Conservation (phyloP, 2,329 filamentous ascomycete species). For the Nemania diffusa region DNA sequence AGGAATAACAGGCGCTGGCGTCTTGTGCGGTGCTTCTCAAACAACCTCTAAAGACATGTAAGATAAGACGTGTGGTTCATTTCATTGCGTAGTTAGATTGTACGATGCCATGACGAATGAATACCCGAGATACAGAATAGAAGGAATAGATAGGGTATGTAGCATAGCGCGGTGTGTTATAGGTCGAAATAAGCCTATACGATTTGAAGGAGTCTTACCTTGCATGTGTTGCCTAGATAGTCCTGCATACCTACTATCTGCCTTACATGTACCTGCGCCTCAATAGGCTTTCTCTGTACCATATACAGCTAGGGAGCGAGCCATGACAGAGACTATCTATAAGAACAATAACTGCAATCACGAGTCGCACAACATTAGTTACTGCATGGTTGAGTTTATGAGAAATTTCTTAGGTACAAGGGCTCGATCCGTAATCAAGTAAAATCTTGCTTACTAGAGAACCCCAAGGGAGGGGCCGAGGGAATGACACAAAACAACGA, state of each 20-base stretch:
- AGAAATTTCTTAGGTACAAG: too few relatives aligned
- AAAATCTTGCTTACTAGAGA: neutral
- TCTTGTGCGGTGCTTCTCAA: constrained; percentile 63
- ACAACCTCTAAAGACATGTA: constrained; percentile 45
- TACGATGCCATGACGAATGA: constrained; percentile 30
- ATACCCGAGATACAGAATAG: constrained; percentile 30
- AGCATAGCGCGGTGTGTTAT: constrained; percentile 8
- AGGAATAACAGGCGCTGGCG: constrained; percentile 70
- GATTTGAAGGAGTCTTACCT: too few relatives aligned
- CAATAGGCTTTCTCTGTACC: too few relatives aligned
- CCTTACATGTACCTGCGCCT: too few relatives aligned
- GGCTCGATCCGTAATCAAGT: neutral
- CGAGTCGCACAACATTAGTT: too few relatives aligned
- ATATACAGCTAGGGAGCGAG: too few relatives aligned
- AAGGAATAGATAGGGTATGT: constrained; percentile 21
- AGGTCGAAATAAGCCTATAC: too few relatives aligned
- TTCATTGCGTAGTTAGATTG: constrained; percentile 22
- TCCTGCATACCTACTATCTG: too few relatives aligned
- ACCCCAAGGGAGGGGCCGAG: neutral
- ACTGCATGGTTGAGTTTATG: too few relatives aligned
- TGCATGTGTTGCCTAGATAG: too few relatives aligned
- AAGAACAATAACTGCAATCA: too few relatives aligned
- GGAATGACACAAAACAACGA: constrained; percentile 4
- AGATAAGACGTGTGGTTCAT: constrained; percentile 26
- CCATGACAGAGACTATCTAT: too few relatives aligned